Evolutionary conservation across 352 stramenopile species (phyloP).

Genomic region (Globisporangium alternatum): DNA sequence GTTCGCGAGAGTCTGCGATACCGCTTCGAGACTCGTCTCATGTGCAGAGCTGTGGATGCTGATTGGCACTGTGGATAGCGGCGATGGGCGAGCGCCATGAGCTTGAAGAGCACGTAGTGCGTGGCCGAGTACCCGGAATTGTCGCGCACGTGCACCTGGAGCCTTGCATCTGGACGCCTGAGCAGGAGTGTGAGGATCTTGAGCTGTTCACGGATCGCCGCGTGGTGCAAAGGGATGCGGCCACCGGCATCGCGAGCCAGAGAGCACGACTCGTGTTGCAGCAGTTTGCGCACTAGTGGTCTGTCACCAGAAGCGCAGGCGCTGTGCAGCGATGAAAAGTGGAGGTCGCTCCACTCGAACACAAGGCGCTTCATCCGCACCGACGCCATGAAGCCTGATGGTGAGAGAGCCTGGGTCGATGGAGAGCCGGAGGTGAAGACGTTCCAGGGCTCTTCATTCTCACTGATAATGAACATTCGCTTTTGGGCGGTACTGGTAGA

Average conservation of each 20-base stretch:
- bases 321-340: constrained; percentile 36
- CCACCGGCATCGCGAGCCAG: constrained; percentile 37
- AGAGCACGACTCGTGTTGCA: constrained; percentile 20
- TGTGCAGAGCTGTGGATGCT: not conserved
- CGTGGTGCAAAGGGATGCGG: constrained; percentile 50
- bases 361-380: constrained; percentile 22
- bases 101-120: constrained; percentile 51
- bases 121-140: constrained; percentile 33
- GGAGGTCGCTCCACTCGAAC: constrained; percentile 29
- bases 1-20: constrained; percentile 21
- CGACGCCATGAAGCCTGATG: constrained; percentile 7
- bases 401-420: constrained; percentile 1
- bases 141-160: constrained; percentile 43
- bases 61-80: not conserved
- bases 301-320: constrained; percentile 28
- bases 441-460: constrained; percentile 32
- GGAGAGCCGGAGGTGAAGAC: constrained; percentile 24
- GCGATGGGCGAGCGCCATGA: constrained; percentile 26
- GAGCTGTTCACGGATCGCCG: constrained; percentile 37
- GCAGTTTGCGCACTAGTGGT: constrained; percentile 15
- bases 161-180: constrained; percentile 25
- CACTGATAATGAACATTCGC: constrained; percentile 31
- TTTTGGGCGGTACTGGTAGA: not conserved
- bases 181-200: constrained; percentile 34
- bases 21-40: constrained; percentile 23